Percentiles rank a stretch among this genome's conserved stretches.
Conservation (phyloP, 1,284 basidiomycete genomes). For the Ustilago cynodontis region DNA sequence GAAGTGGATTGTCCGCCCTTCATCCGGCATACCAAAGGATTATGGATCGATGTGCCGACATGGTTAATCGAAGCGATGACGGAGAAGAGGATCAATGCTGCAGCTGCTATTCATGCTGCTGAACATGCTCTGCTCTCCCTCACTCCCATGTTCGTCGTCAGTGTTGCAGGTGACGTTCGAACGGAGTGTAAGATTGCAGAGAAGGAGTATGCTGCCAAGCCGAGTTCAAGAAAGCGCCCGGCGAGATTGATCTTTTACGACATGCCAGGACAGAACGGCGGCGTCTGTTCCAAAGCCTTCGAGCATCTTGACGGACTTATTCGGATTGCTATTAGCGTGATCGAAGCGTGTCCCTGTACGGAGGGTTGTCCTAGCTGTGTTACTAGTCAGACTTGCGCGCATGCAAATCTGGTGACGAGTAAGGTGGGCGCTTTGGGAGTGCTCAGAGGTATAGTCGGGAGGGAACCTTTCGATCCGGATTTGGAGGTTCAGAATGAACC, state of each 20-base stretch:
- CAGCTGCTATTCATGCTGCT: conserved; percentile 86
- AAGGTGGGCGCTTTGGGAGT: conserved; percentile 67
- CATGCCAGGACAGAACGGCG: conserved; percentile 78
- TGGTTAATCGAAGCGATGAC: conserved; percentile 74
- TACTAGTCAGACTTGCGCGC: conserved; percentile 66
- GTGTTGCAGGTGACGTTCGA: conserved; percentile 76
- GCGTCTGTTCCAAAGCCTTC: conserved; percentile 83
- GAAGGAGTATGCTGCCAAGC: conserved; percentile 79
- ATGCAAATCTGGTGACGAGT: conserved; percentile 62
- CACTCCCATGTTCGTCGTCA: conserved; percentile 77
- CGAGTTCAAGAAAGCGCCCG: conserved; percentile 79
- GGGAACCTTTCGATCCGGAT: conserved; percentile 61
- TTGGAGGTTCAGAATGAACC: conserved; percentile 57
- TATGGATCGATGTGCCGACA: conserved; percentile 86
- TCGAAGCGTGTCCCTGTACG: conserved; percentile 79
- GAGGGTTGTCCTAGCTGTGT: conserved; percentile 82
- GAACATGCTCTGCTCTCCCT: conserved; percentile 84
- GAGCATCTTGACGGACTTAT: conserved; percentile 81
- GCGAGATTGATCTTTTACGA: conserved; percentile 90
- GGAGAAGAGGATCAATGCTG: conserved; percentile 76
- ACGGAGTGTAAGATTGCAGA: conserved; percentile 85
- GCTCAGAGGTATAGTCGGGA: conserved; percentile 62
- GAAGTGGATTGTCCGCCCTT: conserved; percentile 84
- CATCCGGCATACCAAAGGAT: conserved; percentile 80
- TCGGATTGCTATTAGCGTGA: conserved; percentile 75